Percentiles rank a stretch among this genome's conserved stretches.
These are phyloP conservation scores for Pyrus communis DNA, from an alignment of 306 rosid genomes.

Conservation along the genomic window DNA sequence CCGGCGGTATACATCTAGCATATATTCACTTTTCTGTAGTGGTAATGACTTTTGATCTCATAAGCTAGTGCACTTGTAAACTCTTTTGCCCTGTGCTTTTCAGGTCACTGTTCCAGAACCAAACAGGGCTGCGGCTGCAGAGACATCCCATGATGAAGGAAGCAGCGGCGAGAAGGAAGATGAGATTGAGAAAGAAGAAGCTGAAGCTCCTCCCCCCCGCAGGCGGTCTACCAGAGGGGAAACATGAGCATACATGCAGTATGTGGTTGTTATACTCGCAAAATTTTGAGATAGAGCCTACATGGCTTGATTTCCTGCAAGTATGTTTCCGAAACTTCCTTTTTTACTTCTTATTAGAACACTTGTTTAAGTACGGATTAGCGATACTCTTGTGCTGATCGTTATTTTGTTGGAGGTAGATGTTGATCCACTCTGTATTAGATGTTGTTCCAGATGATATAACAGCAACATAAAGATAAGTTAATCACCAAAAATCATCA, in stretches of 20 bases:
- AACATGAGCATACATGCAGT: constrained; percentile 17
- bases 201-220: constrained; percentile 48
- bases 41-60: background rate
- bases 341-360: background rate
- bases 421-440: background rate
- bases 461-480: background rate
- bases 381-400: background rate
- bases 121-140: constrained; percentile 23
- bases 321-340: background rate
- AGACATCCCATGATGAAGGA: constrained; percentile 17
- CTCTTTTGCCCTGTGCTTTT: background rate
- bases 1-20: constrained; percentile 8
- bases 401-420: background rate
- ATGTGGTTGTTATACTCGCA: background rate
- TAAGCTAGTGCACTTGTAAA: background rate
- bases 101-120: constrained; percentile 34
- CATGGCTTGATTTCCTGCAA: background rate
- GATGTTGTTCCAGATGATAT: background rate
- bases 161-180: constrained; percentile 30
- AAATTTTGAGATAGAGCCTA: background rate
- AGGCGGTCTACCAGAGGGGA: constrained; percentile 55
- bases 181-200: constrained; percentile 45
- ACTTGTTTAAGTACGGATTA: background rate
- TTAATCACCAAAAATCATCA: constrained; percentile 34
- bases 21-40: background rate